phyloP scores from a whole-genome alignment of 2,329 filamentous ascomycete genomes.

The Hirsutella rhossiliensis region DNA sequence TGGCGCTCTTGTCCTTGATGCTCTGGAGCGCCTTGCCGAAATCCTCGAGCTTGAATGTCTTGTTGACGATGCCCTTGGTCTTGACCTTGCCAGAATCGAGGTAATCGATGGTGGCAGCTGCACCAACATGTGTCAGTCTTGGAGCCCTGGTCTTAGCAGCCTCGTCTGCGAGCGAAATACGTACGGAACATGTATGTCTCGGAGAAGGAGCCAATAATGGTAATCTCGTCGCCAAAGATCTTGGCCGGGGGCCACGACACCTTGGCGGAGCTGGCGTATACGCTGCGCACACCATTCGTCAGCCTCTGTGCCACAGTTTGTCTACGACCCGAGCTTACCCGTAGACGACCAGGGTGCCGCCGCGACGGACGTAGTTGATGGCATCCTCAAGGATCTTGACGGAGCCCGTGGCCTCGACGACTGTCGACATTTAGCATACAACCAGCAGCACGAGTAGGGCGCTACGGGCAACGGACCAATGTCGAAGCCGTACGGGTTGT shows the following conservation, averaged over 20 bases:
- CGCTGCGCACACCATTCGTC: slow-evolving; percentile 21
- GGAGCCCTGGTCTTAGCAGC: background rate
- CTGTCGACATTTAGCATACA: slow-evolving; percentile 13
- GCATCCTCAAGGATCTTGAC: slow-evolving; percentile 57
- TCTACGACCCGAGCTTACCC: slow-evolving; percentile 18
- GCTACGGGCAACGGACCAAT: slow-evolving; percentile 30
- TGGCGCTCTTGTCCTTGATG: slow-evolving; percentile 60
- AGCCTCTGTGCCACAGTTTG: background rate
- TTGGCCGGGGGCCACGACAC: slow-evolving; percentile 60
- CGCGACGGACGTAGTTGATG: slow-evolving; percentile 59
- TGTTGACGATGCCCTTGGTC: slow-evolving; percentile 59
- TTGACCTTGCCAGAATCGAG: slow-evolving; percentile 48
- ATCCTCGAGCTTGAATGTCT: slow-evolving; percentile 60
- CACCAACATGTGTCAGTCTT: background rate
- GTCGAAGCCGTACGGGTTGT: slow-evolving; percentile 63
- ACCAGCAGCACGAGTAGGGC: background rate
- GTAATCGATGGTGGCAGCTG: slow-evolving; percentile 35
- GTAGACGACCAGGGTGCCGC: slow-evolving; percentile 61
- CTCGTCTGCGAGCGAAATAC: slow-evolving; percentile 6
- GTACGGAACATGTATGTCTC: slow-evolving; percentile 61
- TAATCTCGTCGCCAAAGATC: slow-evolving; percentile 59
- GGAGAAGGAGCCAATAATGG: slow-evolving; percentile 61
- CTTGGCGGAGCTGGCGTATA: slow-evolving; percentile 50
- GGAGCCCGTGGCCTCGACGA: slow-evolving; percentile 59
- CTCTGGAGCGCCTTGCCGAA: slow-evolving; percentile 58